A percentile compares a stretch with the other conserved stretches of the same genome.
These are phyloP conservation scores for Populus pruinosa DNA, from an alignment of 345 rosid species.

Conservation along the genomic window DNA sequence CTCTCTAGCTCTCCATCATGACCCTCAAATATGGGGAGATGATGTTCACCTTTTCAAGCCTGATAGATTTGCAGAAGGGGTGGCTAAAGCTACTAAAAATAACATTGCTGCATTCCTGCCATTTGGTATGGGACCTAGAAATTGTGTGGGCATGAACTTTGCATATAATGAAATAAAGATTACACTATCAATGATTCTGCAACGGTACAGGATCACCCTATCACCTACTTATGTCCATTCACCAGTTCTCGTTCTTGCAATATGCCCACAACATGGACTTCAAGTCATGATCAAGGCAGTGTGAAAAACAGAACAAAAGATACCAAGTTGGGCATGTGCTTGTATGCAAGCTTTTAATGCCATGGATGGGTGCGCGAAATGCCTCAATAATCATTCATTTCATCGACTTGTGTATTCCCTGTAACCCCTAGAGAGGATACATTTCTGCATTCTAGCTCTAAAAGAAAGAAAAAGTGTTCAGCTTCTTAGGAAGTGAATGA, in stretches of 20 bases:
- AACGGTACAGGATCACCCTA: slow-evolving; percentile 32
- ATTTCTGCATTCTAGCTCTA: too few relatives aligned
- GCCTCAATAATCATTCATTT: too few relatives aligned
- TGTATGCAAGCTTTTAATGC: too few relatives aligned
- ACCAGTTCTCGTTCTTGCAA: slow-evolving; percentile 15
- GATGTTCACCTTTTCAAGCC: slow-evolving; percentile 42
- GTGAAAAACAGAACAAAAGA: too few relatives aligned
- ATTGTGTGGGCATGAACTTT: slow-evolving; percentile 41
- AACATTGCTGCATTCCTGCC: slow-evolving; percentile 35
- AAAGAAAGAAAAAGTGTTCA: too few relatives aligned
- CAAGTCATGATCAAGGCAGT: slow-evolving; percentile 28
- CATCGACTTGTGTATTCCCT: too few relatives aligned
- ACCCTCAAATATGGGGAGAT: slow-evolving; percentile 41
- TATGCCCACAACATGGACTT: slow-evolving; percentile 36
- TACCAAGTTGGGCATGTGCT: too few relatives aligned
- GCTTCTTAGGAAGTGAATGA: too few relatives aligned
- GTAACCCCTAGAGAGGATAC: too few relatives aligned
- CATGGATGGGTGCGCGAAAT: too few relatives aligned
- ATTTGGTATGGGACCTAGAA: slow-evolving; percentile 39
- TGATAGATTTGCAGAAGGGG: slow-evolving; percentile 41
- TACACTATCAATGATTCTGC: slow-evolving; percentile 48
- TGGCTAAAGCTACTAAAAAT: slow-evolving; percentile 42
- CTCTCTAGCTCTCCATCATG: slow-evolving; percentile 26
- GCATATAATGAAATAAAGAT: slow-evolving; percentile 34
- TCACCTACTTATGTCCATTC: slow-evolving; percentile 43